These are phyloP conservation scores for Talaromyces piceae DNA, from an alignment of 2,329 filamentous ascomycete genomes.

Conservation along the genomic window DNA sequence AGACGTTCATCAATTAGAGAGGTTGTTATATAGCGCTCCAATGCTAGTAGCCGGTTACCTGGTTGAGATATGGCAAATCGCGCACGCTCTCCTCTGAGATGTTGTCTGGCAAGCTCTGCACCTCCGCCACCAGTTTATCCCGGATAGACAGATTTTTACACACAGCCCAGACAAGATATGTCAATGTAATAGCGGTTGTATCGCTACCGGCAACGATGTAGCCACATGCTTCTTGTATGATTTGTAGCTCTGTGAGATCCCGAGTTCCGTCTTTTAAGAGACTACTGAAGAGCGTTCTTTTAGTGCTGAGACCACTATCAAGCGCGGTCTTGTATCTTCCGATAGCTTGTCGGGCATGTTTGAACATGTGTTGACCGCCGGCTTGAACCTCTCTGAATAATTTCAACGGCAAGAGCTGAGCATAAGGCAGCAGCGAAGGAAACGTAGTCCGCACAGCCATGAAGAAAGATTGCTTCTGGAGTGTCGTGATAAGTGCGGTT, in stretches of 20 bases:
- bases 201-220: conserved; percentile 48
- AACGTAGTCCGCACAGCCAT: conserved; percentile 15
- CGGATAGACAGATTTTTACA: conserved; percentile 25
- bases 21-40: too few relatives aligned
- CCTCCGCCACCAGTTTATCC: conserved; percentile 42
- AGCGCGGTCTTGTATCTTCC: conserved; percentile 18
- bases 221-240: conserved; percentile 32
- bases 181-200: conserved; percentile 45
- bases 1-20: neutral
- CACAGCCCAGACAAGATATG: conserved; percentile 40
- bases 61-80: conserved; percentile 46
- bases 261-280: conserved; percentile 21
- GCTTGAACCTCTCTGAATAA: conserved; percentile 15
- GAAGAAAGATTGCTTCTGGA: conserved; percentile 15
- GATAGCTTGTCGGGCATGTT: conserved; percentile 20
- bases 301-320: conserved; percentile 13
- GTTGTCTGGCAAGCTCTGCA: conserved; percentile 27
- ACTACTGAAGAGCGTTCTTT: conserved; percentile 32
- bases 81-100: conserved; percentile 42
- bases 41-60: too few relatives aligned
- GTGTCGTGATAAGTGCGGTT: conserved; percentile 35
- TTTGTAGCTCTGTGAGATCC: conserved; percentile 25
- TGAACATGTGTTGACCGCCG: conserved; percentile 14
- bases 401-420: conserved; percentile 17
- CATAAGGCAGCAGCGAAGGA: conserved; percentile 17